Evolutionary conservation across 2,329 filamentous ascomycete species (phyloP).

Genomic region (Arachnopeziza araneosa): DNA sequence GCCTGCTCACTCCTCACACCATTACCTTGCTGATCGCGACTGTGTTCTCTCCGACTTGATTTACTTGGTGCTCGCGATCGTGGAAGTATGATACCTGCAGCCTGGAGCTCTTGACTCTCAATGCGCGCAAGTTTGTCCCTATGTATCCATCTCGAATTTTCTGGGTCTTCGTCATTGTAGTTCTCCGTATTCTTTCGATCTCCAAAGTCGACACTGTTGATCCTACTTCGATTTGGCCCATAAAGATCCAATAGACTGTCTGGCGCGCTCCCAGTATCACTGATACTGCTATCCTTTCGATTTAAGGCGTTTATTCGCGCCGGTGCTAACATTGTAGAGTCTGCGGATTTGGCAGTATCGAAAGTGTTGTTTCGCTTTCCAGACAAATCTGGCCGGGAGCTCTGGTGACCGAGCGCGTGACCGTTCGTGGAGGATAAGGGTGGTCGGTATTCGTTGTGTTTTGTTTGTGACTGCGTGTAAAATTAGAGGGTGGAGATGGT

Average conservation of each 20-base stretch:
- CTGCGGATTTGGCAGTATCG: slow-evolving; percentile 13
- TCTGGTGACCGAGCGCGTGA: slow-evolving; percentile 13
- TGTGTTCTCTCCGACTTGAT: slow-evolving; percentile 36
- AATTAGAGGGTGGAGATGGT: neutral
- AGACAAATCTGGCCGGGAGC: slow-evolving; percentile 22
- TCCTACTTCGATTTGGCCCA: slow-evolving; percentile 22
- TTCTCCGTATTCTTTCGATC: slow-evolving; percentile 18
- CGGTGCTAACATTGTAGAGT: slow-evolving; percentile 30
- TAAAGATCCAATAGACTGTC: slow-evolving; percentile 44
- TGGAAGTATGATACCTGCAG: slow-evolving; percentile 63
- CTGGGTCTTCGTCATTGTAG: slow-evolving; percentile 38
- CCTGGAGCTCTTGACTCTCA: slow-evolving; percentile 74
- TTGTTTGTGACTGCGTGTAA: slow-evolving; percentile 12
- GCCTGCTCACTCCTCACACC: slow-evolving; percentile 30
- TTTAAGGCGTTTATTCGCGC: slow-evolving; percentile 33
- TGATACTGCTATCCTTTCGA: slow-evolving; percentile 38
- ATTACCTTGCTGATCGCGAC: slow-evolving; percentile 27
- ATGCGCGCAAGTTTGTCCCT: slow-evolving; percentile 78
- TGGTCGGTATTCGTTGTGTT: slow-evolving; percentile 10
- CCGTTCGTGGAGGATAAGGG: slow-evolving; percentile 23
- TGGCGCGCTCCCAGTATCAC: slow-evolving; percentile 37
- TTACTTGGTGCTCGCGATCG: slow-evolving; percentile 48
- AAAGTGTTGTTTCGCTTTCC: slow-evolving; percentile 17
- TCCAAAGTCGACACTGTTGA: slow-evolving; percentile 25
- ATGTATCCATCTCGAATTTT: slow-evolving; percentile 77